Percentiles rank a stretch among this genome's conserved stretches.
phyloP scores from a whole-genome alignment of 2,329 filamentous ascomycete species.

The Didymella sp. region DNA sequence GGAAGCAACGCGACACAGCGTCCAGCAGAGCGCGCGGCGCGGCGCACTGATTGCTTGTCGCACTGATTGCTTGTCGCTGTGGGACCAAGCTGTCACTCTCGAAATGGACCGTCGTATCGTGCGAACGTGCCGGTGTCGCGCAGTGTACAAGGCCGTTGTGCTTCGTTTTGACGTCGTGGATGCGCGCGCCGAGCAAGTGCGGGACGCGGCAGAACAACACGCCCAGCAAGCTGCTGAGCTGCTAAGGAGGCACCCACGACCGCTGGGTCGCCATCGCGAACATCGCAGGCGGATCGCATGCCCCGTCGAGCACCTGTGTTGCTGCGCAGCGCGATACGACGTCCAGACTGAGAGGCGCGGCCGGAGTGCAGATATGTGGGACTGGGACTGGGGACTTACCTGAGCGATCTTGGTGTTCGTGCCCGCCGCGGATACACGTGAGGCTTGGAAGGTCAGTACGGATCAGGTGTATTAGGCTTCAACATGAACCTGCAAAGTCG shows the following conservation, averaged over 20 bases:
- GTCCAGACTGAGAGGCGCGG: constrained; percentile 12
- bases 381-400: constrained; percentile 23
- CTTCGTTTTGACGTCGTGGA: constrained; percentile 37
- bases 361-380: constrained; percentile 17
- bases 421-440: constrained; percentile 21
- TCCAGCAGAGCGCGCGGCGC: constrained; percentile 32
- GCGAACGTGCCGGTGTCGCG: constrained; percentile 29
- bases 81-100: constrained; percentile 49
- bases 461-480: constrained; percentile 14
- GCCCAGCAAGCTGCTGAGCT: constrained; percentile 23
- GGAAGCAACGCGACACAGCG: constrained; percentile 37
- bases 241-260: constrained; percentile 23
- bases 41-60: constrained; percentile 40
- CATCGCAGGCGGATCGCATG: constrained; percentile 18
- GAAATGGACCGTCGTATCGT: constrained; percentile 38
- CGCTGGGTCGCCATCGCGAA: constrained; percentile 22
- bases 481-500: constrained; percentile 7
- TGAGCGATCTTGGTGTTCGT: constrained; percentile 21
- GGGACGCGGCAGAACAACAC: constrained; percentile 30
- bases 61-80: constrained; percentile 42
- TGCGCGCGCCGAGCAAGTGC: constrained; percentile 36
- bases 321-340: constrained; percentile 12
- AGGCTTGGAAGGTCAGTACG: constrained; percentile 22
- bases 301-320: constrained; percentile 1
- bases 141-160: constrained; percentile 43